Evolutionary conservation across 768 basidiomycete genomes (phyloP).

Genomic region (Boletus speciosus): DNA sequence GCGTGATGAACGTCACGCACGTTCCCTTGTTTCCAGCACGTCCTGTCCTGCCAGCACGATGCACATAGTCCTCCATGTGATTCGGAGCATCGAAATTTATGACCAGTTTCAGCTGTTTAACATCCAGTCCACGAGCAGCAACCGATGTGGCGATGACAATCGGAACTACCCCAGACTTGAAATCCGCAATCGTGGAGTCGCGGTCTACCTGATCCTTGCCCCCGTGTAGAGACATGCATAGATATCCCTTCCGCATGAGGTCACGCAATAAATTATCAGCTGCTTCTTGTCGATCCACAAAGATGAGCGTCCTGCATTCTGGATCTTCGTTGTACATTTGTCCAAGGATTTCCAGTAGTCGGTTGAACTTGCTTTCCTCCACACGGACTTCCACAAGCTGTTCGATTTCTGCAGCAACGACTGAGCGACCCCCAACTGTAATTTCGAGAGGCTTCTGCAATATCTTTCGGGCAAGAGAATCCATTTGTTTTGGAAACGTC

Average conservation of each 20-base stretch:
- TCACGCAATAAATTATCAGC: slow-evolving; percentile 96
- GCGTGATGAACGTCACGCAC: slow-evolving; percentile 97
- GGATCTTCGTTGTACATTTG: slow-evolving; percentile 97
- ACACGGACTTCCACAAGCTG: slow-evolving; percentile 94
- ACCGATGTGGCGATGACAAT: slow-evolving; percentile 98
- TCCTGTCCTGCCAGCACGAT: slow-evolving; percentile 97
- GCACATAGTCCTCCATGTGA: slow-evolving; percentile 99
- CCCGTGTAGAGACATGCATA: slow-evolving; percentile 96
- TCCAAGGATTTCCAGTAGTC: slow-evolving; percentile 92
- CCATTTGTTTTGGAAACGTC: slow-evolving; percentile 99
- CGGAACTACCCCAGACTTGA: slow-evolving; percentile 95
- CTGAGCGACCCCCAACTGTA: slow-evolving; percentile 96
- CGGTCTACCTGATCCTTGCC: slow-evolving; percentile 99
- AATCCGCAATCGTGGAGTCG: slow-evolving; percentile 94
- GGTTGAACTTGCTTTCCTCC: slow-evolving; percentile 94
- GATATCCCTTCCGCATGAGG: slow-evolving; percentile 91
- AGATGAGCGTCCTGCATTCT: slow-evolving; percentile 90
- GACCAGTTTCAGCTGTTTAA: slow-evolving; percentile 95
- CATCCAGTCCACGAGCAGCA: slow-evolving; percentile 94
- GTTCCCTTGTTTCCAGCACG: slow-evolving; percentile 97
- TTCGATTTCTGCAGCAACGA: slow-evolving; percentile 96
- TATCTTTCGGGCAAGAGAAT: slow-evolving; percentile 93
- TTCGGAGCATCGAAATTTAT: slow-evolving; percentile 98
- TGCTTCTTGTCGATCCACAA: slow-evolving; percentile 96
- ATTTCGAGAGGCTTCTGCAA: slow-evolving; percentile 92